phyloP scores from a whole-genome alignment of 2,329 filamentous ascomycete genomes.

The Coccinonectria pachysandricola region DNA sequence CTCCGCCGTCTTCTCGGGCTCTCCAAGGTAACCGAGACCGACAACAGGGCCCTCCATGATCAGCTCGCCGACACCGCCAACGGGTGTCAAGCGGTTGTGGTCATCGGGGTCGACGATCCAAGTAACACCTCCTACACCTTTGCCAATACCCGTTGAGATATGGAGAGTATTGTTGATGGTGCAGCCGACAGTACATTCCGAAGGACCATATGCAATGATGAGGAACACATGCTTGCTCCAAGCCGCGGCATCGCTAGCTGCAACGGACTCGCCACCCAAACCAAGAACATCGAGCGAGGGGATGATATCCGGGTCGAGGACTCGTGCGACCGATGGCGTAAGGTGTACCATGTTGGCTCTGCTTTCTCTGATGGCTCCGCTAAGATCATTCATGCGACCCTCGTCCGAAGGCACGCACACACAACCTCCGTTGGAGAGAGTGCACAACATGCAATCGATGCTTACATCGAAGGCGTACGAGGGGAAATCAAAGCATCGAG shows the following conservation, averaged over 20 bases:
- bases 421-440: constrained; percentile 38
- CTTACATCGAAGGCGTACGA: constrained; percentile 46
- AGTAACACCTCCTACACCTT: constrained; percentile 34
- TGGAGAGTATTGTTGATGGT: constrained; percentile 36
- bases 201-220: constrained; percentile 43
- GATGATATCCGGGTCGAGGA: constrained; percentile 34
- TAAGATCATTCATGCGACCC: constrained; percentile 40
- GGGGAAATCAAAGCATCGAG: constrained; percentile 37
- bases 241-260: constrained; percentile 34
- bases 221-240: constrained; percentile 38
- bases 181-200: constrained; percentile 43
- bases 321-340: constrained; percentile 39
- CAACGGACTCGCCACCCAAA: constrained; percentile 43
- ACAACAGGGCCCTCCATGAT: constrained; percentile 49
- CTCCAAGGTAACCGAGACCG: constrained; percentile 50
- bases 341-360: constrained; percentile 38
- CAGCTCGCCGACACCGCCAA: constrained; percentile 42
- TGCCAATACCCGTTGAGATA: constrained; percentile 35
- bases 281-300: constrained; percentile 36
- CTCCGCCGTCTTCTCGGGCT: constrained; percentile 44
- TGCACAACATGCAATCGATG: constrained; percentile 43
- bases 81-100: constrained; percentile 34
- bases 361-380: constrained; percentile 33
- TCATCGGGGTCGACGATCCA: constrained; percentile 42
- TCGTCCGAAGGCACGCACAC: constrained; percentile 45